Evolutionary conservation across 345 rosid genomes (phyloP).

Genomic region (Pistacia vera): DNA sequence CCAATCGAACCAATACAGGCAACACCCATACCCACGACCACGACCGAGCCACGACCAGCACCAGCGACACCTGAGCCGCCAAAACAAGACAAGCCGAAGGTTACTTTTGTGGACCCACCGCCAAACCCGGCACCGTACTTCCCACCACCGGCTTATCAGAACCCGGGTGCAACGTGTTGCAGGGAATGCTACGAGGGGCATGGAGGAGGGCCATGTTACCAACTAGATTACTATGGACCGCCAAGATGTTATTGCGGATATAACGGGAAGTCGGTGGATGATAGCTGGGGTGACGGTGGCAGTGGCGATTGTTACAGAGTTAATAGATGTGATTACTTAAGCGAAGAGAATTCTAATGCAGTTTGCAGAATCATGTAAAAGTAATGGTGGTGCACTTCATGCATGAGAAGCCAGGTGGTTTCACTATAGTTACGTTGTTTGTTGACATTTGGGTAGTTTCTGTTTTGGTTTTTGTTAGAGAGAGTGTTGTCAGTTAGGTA

Average conservation of each 20-base stretch:
- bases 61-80: neutral
- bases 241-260: conserved; percentile 19
- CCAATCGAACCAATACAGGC: too few species aligned
- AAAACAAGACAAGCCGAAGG: conserved; percentile 20
- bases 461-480: too few species aligned
- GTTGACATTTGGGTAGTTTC: too few species aligned
- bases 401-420: too few species aligned
- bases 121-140: neutral
- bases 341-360: conserved; percentile 47
- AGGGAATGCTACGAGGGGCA: neutral
- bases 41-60: too few species aligned
- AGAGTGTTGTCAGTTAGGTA: too few species aligned
- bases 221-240: conserved; percentile 12
- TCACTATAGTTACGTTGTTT: too few species aligned
- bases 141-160: neutral
- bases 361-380: conserved; percentile 60
- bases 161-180: neutral
- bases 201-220: conserved; percentile 10
- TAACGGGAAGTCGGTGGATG: conserved; percentile 55
- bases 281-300: conserved; percentile 43
- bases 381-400: too few species aligned
- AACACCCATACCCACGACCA: too few species aligned
- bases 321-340: conserved; percentile 38
- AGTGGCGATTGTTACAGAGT: conserved; percentile 24
- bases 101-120: neutral